These are phyloP conservation scores for Panaeolus papilionaceus DNA, from an alignment of 768 basidiomycete genomes.

Conservation along the genomic window DNA sequence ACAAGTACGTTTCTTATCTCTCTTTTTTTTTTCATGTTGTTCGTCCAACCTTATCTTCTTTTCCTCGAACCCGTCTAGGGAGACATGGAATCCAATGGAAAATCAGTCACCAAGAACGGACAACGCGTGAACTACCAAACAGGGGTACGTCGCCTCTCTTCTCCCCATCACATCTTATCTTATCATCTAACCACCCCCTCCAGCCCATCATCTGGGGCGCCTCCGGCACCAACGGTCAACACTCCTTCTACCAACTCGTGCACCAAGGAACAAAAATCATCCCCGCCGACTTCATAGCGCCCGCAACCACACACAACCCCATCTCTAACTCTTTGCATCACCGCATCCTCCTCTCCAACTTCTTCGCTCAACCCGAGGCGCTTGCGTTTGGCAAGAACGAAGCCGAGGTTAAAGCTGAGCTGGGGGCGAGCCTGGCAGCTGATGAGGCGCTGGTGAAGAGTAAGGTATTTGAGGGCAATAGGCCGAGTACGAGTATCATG, in stretches of 20 bases:
- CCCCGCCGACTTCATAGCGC: slow-evolving; percentile 92
- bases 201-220: slow-evolving; percentile 99
- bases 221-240: slow-evolving; percentile 97
- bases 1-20: slow-evolving; percentile 52
- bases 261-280: slow-evolving; percentile 95
- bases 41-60: not conserved
- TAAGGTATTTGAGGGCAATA: slow-evolving; percentile 98
- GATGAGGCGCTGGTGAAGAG: slow-evolving; percentile 78
- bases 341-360: slow-evolving; percentile 96
- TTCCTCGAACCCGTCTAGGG: slow-evolving; percentile 50
- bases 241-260: slow-evolving; percentile 98
- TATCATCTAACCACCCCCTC: slow-evolving; percentile 6
- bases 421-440: not conserved
- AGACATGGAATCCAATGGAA: slow-evolving; percentile 99
- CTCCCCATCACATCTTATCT: not conserved
- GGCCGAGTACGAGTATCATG: slow-evolving; percentile 95
- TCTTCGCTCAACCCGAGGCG: slow-evolving; percentile 97
- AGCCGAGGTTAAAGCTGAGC: slow-evolving; percentile 76
- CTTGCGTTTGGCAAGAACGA: slow-evolving; percentile 98
- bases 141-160: slow-evolving; percentile 63
- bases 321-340: slow-evolving; percentile 90
- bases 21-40: not conserved
- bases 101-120: slow-evolving; percentile 93
- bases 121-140: slow-evolving; percentile 95
- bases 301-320: slow-evolving; percentile 90